phyloP scores from a whole-genome alignment of 331 rosid genomes.

The Arachis monticola region DNA sequence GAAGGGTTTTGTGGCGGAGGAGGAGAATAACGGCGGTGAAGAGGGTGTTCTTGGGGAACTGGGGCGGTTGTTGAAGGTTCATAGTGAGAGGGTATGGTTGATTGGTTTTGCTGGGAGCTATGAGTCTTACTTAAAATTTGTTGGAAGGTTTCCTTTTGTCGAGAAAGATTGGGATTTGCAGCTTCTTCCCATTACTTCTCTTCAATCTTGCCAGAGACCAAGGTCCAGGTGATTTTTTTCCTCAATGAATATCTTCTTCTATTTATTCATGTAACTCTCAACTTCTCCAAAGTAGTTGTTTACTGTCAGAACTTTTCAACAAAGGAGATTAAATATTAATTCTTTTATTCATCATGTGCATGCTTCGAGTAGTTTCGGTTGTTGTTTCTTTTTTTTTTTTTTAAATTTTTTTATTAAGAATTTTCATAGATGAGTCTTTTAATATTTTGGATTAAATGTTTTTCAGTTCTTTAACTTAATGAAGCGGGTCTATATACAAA shows the following conservation, averaged over 20 bases:
- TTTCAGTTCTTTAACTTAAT: neutral
- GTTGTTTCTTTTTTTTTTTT: conserved; percentile 13
- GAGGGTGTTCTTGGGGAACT: conserved; percentile 53
- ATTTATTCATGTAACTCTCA: too few relatives aligned
- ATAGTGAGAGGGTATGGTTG: conserved; percentile 70
- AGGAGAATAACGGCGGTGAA: conserved; percentile 37
- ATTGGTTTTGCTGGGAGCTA: conserved; percentile 73
- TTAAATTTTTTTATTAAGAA: too few relatives aligned
- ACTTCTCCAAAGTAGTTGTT: neutral
- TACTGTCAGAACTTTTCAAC: neutral
- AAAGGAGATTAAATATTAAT: too few relatives aligned
- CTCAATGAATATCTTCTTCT: conserved; percentile 11
- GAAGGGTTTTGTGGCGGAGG: conserved; percentile 60
- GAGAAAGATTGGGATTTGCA: conserved; percentile 93
- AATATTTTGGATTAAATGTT: conserved; percentile 4
- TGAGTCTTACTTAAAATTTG: conserved; percentile 76
- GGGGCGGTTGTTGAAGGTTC: conserved; percentile 53
- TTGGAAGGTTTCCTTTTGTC: conserved; percentile 62
- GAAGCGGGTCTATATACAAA: neutral
- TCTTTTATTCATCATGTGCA: neutral
- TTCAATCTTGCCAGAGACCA: conserved; percentile 73
- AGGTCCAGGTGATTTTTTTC: conserved; percentile 96
- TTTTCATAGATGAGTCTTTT: too few relatives aligned
- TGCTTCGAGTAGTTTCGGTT: too few relatives aligned
- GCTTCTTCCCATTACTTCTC: conserved; percentile 84